These are phyloP conservation scores for Cryptococcus floricola DNA, from an alignment of 1,284 basidiomycete genomes.

Conservation along the genomic window DNA sequence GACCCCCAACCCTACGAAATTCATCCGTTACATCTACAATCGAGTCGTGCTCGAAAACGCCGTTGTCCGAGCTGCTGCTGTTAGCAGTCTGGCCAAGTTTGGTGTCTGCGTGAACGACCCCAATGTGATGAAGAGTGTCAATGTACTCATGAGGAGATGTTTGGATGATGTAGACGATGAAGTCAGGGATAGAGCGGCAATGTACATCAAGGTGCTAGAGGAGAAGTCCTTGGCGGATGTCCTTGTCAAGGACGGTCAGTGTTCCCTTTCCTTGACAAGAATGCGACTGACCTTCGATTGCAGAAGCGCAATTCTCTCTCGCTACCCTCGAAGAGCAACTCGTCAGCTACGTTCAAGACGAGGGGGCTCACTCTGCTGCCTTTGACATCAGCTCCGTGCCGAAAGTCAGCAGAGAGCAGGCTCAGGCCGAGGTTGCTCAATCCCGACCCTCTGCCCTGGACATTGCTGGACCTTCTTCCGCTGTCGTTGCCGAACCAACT, in stretches of 20 bases:
- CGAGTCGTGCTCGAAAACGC: conserved; percentile 98
- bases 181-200: conserved; percentile 93
- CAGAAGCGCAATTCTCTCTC: conserved; percentile 88
- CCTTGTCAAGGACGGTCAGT: conserved; percentile 84
- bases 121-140: conserved; percentile 76
- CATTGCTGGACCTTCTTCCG: conserved; percentile 57
- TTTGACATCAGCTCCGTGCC: conserved; percentile 80
- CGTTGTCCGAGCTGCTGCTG: conserved; percentile 94
- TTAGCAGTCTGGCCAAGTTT: conserved; percentile 92
- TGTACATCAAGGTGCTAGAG: conserved; percentile 82
- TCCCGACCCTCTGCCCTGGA: conserved; percentile 78
- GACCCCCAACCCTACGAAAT: conserved; percentile 92
- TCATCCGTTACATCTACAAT: conserved; percentile 99
- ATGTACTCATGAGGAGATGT: conserved; percentile 80
- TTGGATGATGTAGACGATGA: conserved; percentile 99
- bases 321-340: conserved; percentile 80
- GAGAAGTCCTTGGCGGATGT: conserved; percentile 74
- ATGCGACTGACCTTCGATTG: conserved; percentile 2
- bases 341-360: conserved; percentile 82
- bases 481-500: conserved; percentile 54
- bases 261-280: background rate
- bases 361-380: conserved; percentile 61
- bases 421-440: conserved; percentile 70
- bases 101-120: conserved; percentile 80
- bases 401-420: conserved; percentile 84